phyloP scores from a whole-genome alignment of 495 filamentous ascomycete species.

The Penicillium desertorum region DNA sequence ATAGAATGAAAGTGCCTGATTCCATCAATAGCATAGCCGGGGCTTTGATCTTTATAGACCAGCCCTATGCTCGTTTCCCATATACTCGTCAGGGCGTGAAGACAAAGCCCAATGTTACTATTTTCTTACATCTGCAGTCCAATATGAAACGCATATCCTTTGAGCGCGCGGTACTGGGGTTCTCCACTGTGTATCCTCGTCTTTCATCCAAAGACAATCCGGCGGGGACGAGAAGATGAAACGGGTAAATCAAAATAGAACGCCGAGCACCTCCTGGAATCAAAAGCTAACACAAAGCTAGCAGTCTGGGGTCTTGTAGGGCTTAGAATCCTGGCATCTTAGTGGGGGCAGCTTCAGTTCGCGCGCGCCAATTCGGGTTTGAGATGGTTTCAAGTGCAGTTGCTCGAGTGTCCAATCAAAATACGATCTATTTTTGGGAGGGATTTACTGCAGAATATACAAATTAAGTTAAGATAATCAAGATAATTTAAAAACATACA shows the following conservation, averaged over 20 bases:
- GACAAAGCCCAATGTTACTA: constrained; percentile 19
- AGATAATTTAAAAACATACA: background rate
- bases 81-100: background rate
- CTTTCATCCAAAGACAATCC: constrained; percentile 14
- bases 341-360: constrained; percentile 19
- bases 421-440: background rate
- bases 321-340: background rate
- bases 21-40: constrained; percentile 7
- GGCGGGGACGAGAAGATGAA: constrained; percentile 18
- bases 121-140: constrained; percentile 14
- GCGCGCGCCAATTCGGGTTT: constrained; percentile 26
- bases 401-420: constrained; percentile 20
- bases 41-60: constrained; percentile 24
- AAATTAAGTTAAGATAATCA: background rate
- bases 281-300: background rate
- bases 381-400: constrained; percentile 18
- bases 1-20: constrained; percentile 19
- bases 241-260: constrained; percentile 18
- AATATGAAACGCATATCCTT: constrained; percentile 22
- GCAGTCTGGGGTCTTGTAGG: background rate
- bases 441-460: background rate
- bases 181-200: constrained; percentile 10
- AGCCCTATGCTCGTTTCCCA: constrained; percentile 1
- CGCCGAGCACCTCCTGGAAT: background rate
- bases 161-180: constrained; percentile 15